Conservation (phyloP, 2,329 filamentous ascomycete genomes). For the Ceratocystis alfenasii region DNA sequence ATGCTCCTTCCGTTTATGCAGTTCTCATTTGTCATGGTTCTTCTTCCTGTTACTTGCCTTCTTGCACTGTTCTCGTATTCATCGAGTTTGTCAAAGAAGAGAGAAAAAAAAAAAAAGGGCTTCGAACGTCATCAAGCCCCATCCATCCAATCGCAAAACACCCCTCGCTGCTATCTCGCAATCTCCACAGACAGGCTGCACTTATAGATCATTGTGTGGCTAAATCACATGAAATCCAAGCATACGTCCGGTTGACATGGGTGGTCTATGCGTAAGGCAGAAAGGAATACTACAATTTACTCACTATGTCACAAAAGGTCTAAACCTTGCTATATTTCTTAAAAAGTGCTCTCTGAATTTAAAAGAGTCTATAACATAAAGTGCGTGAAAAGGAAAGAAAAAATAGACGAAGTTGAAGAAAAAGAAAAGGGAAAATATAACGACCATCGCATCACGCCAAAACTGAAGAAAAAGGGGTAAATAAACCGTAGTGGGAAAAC, state of each 20-base stretch:
- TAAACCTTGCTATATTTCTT: background rate
- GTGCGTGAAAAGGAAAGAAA: constrained; percentile 5
- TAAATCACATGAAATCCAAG: no score
- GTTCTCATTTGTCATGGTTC: background rate
- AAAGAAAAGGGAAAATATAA: constrained; percentile 14
- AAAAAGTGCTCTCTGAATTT: constrained; percentile 8
- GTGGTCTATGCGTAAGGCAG: no score
- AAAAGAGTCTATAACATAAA: constrained; percentile 22
- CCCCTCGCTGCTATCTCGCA: background rate
- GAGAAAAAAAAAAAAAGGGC: background rate
- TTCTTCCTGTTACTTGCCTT: background rate
- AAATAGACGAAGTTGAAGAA: constrained; percentile 7
- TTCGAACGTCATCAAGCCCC: background rate
- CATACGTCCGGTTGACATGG: no score
- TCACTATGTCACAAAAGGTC: no score
- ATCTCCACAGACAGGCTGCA: background rate
- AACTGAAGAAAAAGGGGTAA: constrained; percentile 16
- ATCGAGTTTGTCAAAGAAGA: background rate
- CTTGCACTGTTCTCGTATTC: background rate
- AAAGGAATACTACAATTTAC: no score
- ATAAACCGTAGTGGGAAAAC: constrained; percentile 10
- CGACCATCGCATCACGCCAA: constrained; percentile 13
- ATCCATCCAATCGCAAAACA: background rate
- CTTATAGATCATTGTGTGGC: no score
- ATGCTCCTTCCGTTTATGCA: background rate